Percentiles rank a stretch among this genome's conserved stretches.
Evolutionary conservation across 1,284 basidiomycete species (phyloP).

Genomic region (Cerrena zonata): DNA sequence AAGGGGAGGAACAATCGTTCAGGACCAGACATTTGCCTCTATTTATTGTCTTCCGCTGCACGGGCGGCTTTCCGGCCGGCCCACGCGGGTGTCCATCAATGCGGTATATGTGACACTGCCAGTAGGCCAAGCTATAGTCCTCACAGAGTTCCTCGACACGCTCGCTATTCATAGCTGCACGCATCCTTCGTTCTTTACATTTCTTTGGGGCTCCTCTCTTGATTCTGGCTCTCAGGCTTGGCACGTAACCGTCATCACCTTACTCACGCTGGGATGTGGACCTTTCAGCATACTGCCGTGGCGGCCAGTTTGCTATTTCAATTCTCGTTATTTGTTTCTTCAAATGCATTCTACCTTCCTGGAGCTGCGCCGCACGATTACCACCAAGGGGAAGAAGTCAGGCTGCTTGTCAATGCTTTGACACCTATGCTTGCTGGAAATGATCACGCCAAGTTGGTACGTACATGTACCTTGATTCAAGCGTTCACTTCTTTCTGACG

Average conservation of each 20-base stretch:
- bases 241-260: no score
- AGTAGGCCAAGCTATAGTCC: no score
- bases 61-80: neutral
- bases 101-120: neutral
- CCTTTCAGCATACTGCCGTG: constrained; percentile 11
- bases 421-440: constrained; percentile 74
- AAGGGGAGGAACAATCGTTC: neutral
- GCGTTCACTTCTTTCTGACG: constrained; percentile 19
- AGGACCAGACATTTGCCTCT: neutral
- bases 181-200: no score
- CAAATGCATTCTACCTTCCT: constrained; percentile 62
- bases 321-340: constrained; percentile 21
- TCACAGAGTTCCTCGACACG: no score
- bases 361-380: constrained; percentile 81
- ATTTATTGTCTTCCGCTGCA: neutral
- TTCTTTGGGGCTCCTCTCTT: no score
- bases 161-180: no score
- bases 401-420: constrained; percentile 79
- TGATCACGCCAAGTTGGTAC: constrained; percentile 74
- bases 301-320: constrained; percentile 16
- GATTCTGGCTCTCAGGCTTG: no score
- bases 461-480: constrained; percentile 23
- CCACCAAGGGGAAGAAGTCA: constrained; percentile 60
- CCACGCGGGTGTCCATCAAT: neutral
- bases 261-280: constrained; percentile 7